These are phyloP conservation scores for Porcisia hertigi DNA, from an alignment of 208 protist species.

Conservation along the genomic window DNA sequence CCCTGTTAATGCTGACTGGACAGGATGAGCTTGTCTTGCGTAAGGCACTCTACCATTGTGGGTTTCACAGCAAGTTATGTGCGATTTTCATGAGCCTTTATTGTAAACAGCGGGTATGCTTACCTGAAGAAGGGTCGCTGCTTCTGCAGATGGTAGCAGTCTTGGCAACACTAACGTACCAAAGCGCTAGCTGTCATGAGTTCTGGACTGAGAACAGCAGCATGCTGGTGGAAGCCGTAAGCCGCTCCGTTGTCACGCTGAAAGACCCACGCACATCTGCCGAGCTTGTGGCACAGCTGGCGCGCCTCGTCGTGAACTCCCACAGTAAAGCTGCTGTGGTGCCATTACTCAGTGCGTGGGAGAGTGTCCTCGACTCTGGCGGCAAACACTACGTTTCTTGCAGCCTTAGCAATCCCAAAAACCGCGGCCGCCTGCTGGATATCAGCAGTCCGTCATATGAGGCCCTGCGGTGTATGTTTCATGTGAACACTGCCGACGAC, in stretches of 20 bases:
- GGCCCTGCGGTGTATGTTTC: constrained; percentile 30
- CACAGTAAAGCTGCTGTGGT: constrained; percentile 3
- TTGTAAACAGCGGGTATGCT: neutral
- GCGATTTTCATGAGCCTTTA: constrained; percentile 3
- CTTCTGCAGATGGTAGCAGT: constrained; percentile 13
- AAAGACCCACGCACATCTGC: constrained; percentile 2
- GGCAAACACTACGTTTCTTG: constrained; percentile 23
- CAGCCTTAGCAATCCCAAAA: constrained; percentile 35
- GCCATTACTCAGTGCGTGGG: constrained; percentile 26
- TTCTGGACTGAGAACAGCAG: constrained; percentile 11
- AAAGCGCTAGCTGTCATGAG: constrained; percentile 6
- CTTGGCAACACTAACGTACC: constrained; percentile 19
- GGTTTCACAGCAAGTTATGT: constrained; percentile 12
- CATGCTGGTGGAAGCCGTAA: constrained; percentile 1
- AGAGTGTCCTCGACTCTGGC: constrained; percentile 15
- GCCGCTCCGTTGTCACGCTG: neutral
- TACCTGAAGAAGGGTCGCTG: constrained; percentile 1
- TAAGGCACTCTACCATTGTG: constrained; percentile 2
- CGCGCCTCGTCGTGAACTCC: constrained; percentile 44
- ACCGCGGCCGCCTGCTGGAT: constrained; percentile 36
- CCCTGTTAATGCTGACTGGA: constrained; percentile 23
- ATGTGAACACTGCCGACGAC: neutral
- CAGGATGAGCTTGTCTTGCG: constrained; percentile 14
- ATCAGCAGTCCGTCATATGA: constrained; percentile 42
- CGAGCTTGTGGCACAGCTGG: constrained; percentile 37